Evolutionary conservation across 2,329 filamentous ascomycete species (phyloP), one percentile per base, ranked within the genome.

Genomic region (Apiospora pterosperma): DNA sequence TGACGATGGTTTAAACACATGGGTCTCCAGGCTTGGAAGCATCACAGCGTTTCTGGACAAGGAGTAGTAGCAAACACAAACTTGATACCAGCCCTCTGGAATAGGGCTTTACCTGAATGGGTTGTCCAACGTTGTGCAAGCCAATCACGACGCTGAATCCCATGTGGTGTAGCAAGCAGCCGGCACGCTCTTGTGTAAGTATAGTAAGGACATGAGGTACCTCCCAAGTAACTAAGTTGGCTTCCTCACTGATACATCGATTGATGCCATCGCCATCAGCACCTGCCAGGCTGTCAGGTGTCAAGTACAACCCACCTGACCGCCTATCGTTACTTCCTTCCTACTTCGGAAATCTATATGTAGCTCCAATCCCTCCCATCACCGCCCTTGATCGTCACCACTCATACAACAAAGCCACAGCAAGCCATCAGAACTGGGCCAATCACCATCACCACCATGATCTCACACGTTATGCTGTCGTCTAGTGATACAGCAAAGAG

Each of bases 131-230:
- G 48, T 55, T n/a, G 12, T 5, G 34, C 48, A 55, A 19, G 5
- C 48, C 48, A 55, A 55, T 55, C 28, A 28, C 11, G n/a, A 55
- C 8, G 19, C 48, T 34, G 28, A 34, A n/a, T 55, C 48, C 48
- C 48, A 55, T 55, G 48, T 55, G 48, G 48, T 55, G 48, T 55
- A 55, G 48, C 48, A 55, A 55, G 48, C 48, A 55, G 48, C 4
- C n/a, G 16, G 44, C 14, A 55, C 48, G 28, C 34, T 16, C 16
- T 55, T 55, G 28, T 34, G 48, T 34, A 55, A 55, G 28, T 34
- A 55, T 28, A 16, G n/a, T n/a, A n/a, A n/a, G n/a, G n/a, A n/a
- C n/a, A n/a, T n/a, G n/a, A n/a, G n/a, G n/a, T n/a, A n/a, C n/a
- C n/a, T n/a, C n/a, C n/a, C 16, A 31, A 16, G 44, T 52, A 31